phyloP scores from a whole-genome alignment of 1,284 basidiomycete genomes.

The Phlebopus sp. region DNA sequence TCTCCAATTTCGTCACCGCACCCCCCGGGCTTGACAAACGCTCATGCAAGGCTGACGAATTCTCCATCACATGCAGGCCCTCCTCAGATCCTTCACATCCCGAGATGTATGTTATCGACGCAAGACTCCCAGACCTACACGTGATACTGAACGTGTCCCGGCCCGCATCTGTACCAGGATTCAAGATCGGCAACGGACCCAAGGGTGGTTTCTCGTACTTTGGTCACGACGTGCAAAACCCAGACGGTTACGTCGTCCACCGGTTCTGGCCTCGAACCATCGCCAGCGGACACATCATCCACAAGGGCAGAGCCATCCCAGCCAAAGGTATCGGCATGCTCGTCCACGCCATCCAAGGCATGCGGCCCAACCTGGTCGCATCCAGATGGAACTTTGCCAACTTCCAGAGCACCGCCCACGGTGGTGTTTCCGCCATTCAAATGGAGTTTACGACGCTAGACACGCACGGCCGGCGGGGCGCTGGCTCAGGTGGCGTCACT shows the following conservation, averaged over 20 bases:
- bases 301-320: conserved; percentile 65
- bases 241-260: conserved; percentile 90
- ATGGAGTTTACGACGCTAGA: conserved; percentile 95
- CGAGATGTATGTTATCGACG: conserved; percentile 78
- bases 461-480: conserved; percentile 69
- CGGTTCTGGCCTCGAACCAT: conserved; percentile 84
- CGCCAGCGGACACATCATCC: conserved; percentile 70
- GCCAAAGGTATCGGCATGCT: conserved; percentile 87
- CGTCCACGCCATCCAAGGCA: conserved; percentile 96
- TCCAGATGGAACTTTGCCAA: conserved; percentile 94
- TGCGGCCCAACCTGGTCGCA: conserved; percentile 94
- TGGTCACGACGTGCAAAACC: conserved; percentile 68
- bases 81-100: conserved; percentile 63
- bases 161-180: conserved; percentile 75
- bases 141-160: conserved; percentile 74
- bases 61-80: conserved; percentile 74
- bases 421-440: conserved; percentile 83
- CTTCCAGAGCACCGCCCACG: conserved; percentile 74
- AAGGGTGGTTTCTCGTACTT: conserved; percentile 92
- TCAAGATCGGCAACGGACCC: conserved; percentile 88
- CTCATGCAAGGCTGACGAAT: conserved; percentile 88
- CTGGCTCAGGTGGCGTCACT: conserved; percentile 74
- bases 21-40: conserved; percentile 80
- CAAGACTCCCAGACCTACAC: conserved; percentile 81
- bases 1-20: conserved; percentile 78